phyloP scores from a whole-genome alignment of 495 filamentous ascomycete species.

The Penicillium salamii region DNA sequence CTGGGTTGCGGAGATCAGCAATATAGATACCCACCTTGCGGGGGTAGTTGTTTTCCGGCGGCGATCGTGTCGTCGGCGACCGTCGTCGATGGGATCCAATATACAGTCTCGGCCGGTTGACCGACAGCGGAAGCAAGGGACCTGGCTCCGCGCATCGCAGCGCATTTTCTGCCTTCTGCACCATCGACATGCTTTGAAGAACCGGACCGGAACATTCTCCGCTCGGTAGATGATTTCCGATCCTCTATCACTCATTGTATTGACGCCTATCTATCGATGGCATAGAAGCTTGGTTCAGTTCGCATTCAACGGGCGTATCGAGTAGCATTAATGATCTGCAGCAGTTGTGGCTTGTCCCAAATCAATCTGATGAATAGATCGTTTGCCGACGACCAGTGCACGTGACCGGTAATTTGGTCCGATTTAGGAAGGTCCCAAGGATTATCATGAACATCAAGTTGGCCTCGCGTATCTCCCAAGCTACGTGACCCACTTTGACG shows the following conservation, averaged over 20 bases:
- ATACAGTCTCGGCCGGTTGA: conserved; percentile 39
- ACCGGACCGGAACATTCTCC: conserved; percentile 33
- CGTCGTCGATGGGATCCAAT: conserved; percentile 36
- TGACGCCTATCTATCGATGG: neutral
- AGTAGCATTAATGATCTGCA: too few species aligned
- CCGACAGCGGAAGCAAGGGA: conserved; percentile 41
- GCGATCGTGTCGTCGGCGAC: conserved; percentile 26
- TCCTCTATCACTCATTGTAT: conserved; percentile 30
- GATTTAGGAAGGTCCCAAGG: neutral
- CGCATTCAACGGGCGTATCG: too few species aligned
- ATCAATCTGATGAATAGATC: neutral
- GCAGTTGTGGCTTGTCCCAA: neutral
- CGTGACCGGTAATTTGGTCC: neutral
- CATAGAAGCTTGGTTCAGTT: neutral
- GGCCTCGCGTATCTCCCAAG: too few species aligned
- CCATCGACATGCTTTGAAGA: conserved; percentile 44
- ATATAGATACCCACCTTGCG: conserved; percentile 13
- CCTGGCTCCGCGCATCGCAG: conserved; percentile 41
- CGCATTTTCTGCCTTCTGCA: conserved; percentile 44
- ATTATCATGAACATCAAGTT: neutral
- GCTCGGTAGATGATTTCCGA: conserved; percentile 35
- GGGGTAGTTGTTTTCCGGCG: conserved; percentile 26
- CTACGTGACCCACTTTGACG: too few species aligned
- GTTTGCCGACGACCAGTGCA: neutral
- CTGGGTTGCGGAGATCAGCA: neutral